phyloP scores from a whole-genome alignment of 192 early-diverging fungal species.

The Ambispora gerdemannii region DNA sequence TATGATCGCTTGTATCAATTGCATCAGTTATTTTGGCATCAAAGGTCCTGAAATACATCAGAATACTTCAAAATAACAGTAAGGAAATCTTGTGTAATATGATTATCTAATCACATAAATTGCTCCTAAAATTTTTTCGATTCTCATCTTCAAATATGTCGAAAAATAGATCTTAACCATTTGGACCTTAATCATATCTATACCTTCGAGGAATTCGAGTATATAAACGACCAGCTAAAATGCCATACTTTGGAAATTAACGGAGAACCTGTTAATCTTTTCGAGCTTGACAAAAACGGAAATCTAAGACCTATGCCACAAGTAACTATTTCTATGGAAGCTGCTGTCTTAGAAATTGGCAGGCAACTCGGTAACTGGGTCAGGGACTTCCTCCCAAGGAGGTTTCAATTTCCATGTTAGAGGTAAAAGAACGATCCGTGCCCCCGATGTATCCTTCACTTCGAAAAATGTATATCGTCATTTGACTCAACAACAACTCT shows the following conservation, averaged over 20 bases:
- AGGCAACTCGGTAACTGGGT: conserved; percentile 29
- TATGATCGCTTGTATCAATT: conserved; percentile 11
- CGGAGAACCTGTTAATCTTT: conserved; percentile 21
- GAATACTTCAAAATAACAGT: too few species aligned
- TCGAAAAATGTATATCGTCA: conserved; percentile 3
- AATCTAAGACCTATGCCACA: conserved; percentile 25
- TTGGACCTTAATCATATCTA: conserved; percentile 22
- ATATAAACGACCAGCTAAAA: conserved; percentile 26
- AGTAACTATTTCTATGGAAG: conserved; percentile 8
- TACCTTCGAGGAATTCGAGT: conserved; percentile 25
- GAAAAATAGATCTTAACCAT: conserved; percentile 8
- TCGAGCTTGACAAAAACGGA: conserved; percentile 23
- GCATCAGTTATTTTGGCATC: conserved; percentile 13
- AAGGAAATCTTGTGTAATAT: conserved; percentile 7
- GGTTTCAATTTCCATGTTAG: conserved; percentile 21
- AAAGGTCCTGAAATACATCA: not conserved
- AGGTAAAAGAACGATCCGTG: conserved; percentile 24
- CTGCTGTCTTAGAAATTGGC: conserved; percentile 15
- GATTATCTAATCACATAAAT: conserved; percentile 9
- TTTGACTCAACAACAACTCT: conserved; percentile 18
- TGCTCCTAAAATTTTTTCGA: conserved; percentile 8
- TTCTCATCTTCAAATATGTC: not conserved
- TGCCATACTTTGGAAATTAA: conserved; percentile 16
- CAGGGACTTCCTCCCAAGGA: too few species aligned
- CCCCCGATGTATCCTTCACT: conserved; percentile 12